Conservation (phyloP, 1,284 basidiomycete species). For the Cystobasidium pallidum region DNA sequence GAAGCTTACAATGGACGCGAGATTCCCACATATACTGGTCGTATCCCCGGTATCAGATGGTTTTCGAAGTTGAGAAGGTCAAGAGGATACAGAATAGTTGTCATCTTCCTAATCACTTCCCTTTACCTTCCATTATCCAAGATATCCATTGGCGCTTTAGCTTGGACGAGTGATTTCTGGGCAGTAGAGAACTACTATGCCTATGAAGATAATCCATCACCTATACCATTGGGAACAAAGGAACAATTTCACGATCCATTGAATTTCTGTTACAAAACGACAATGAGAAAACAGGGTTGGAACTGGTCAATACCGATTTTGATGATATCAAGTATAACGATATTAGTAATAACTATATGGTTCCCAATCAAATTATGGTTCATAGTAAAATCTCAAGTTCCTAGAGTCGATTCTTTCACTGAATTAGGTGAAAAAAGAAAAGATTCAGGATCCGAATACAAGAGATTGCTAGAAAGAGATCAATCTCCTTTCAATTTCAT, state of each 20-base stretch:
- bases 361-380: conserved; percentile 69
- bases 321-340: conserved; percentile 63
- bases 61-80: conserved; percentile 37
- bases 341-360: conserved; percentile 69
- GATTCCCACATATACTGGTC: neutral
- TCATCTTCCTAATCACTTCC: conserved; percentile 51
- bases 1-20: conserved; percentile 26
- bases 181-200: conserved; percentile 69
- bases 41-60: conserved; percentile 18
- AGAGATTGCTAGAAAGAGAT: conserved; percentile 68
- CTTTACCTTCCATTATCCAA: conserved; percentile 52
- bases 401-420: conserved; percentile 69
- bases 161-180: conserved; percentile 76
- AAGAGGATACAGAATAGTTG: conserved; percentile 42
- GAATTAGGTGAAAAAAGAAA: conserved; percentile 69
- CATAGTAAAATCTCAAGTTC: conserved; percentile 66
- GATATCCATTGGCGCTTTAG: conserved; percentile 48
- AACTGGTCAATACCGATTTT: conserved; percentile 72
- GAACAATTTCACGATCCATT: conserved; percentile 65
- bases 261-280: conserved; percentile 70
- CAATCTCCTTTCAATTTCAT: conserved; percentile 71
- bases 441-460: conserved; percentile 69
- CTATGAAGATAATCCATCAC: conserved; percentile 62
- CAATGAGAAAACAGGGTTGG: conserved; percentile 61
- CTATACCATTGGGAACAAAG: conserved; percentile 64